phyloP scores from a whole-genome alignment of 441 rosid species.

The Populus hybrid region DNA sequence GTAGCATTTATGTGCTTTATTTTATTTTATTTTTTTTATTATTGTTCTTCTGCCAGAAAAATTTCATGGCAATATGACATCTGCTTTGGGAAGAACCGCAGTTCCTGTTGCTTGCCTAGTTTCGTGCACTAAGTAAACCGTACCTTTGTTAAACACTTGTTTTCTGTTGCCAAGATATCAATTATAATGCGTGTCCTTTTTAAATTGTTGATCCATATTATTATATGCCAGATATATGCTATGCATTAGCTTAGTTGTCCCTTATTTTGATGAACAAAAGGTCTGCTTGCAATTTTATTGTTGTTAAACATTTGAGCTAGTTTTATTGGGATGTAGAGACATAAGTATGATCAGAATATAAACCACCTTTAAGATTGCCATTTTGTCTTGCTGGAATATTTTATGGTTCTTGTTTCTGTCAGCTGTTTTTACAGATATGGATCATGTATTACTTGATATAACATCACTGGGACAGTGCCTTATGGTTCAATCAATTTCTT shows the following conservation, averaged over 20 bases:
- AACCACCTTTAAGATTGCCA: background rate
- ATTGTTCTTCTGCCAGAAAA: background rate
- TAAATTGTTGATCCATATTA: background rate
- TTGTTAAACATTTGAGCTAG: background rate
- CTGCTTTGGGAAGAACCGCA: background rate
- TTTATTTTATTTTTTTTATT: background rate
- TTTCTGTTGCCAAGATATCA: background rate
- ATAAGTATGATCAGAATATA: background rate
- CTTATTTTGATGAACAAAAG: background rate
- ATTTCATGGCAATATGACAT: background rate
- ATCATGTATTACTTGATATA: background rate
- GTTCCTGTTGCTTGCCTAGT: background rate
- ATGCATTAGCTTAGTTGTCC: background rate
- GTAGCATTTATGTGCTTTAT: constrained; percentile 21
- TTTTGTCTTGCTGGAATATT: background rate
- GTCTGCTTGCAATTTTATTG: background rate
- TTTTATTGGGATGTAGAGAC: background rate
- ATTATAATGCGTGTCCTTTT: background rate
- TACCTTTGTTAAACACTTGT: background rate
- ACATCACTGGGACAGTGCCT: background rate
- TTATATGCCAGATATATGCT: background rate
- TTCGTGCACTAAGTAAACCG: background rate
- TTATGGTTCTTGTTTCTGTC: background rate
- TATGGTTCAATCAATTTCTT: background rate
- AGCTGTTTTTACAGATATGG: background rate